Conservation (phyloP, 169 alveolate species). For the Cryptosporidium parvum region DNA sequence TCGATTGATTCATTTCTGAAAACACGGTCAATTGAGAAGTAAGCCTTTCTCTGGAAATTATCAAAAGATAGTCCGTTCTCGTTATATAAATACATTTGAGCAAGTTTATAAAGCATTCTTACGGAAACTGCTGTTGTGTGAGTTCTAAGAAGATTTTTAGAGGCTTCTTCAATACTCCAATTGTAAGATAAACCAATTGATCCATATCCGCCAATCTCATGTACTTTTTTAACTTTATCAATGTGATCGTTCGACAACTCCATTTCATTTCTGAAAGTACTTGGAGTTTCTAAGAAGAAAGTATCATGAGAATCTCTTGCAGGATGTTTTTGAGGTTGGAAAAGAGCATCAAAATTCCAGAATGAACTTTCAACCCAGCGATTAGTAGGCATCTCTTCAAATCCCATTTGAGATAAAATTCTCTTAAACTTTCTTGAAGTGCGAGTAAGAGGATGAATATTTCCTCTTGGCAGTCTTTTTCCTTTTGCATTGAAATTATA, state of each 20-base stretch:
- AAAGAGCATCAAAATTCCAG: constrained; percentile 99
- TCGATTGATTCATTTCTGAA: constrained; percentile 99
- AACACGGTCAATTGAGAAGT: constrained; percentile 98
- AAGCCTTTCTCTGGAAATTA: constrained; percentile 90
- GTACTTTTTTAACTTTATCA: constrained; percentile 92
- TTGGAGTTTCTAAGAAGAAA: constrained; percentile 91
- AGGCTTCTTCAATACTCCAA: constrained; percentile 92
- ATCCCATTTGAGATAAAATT: constrained; percentile 91
- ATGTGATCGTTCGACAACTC: constrained; percentile 87
- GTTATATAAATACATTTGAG: constrained; percentile 89
- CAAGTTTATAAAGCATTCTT: constrained; percentile 92
- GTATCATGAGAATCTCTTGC: constrained; percentile 99
- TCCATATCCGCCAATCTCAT: constrained; percentile 95
- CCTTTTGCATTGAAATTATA: constrained; percentile 89
- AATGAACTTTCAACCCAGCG: constrained; percentile 97
- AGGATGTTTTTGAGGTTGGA: constrained; percentile 99
- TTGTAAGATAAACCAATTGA: constrained; percentile 98
- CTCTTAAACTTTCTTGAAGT: constrained; percentile 89
- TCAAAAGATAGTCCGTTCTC: constrained; percentile 58
- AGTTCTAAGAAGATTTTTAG: constrained; percentile 93
- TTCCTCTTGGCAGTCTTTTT: constrained; percentile 85
- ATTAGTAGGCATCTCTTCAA: constrained; percentile 99
- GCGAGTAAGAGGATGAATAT: constrained; percentile 91
- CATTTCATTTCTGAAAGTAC: constrained; percentile 73
- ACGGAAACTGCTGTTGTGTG: constrained; percentile 99